Conservation (phyloP, 2,329 filamentous ascomycete species). For the Scleromitrula shiraiana region DNA sequence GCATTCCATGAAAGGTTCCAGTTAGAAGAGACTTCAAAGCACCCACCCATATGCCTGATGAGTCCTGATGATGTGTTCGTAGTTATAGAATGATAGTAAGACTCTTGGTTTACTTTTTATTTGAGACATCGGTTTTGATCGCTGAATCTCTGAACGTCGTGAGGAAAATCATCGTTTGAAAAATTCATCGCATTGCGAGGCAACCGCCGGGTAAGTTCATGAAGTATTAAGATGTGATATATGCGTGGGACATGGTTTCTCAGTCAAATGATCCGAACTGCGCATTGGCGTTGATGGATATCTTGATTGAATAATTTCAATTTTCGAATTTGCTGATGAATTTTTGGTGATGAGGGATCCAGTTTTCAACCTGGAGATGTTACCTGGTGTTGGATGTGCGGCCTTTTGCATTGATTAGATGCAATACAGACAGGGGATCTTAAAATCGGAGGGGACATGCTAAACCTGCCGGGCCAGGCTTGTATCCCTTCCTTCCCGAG, state of each 20-base stretch:
- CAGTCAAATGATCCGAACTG: conserved; percentile 3
- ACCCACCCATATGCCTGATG: conserved; percentile 1
- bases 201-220: conserved; percentile 4
- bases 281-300: conserved; percentile 6
- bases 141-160: background rate
- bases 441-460: conserved; percentile 6
- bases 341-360: conserved; percentile 1
- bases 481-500: conserved; percentile 11
- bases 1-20: background rate
- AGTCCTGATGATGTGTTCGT: conserved; percentile 7
- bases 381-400: conserved; percentile 13
- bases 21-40: conserved; percentile 1
- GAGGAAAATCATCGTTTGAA: conserved; percentile 7
- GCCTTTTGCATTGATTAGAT: conserved; percentile 15
- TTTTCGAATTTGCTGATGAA: conserved; percentile 7
- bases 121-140: conserved; percentile 5
- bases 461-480: conserved; percentile 8
- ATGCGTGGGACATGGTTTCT: conserved; percentile 4
- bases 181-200: background rate
- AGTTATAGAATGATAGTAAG: background rate
- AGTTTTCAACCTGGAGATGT: conserved; percentile 13
- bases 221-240: conserved; percentile 1
- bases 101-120: conserved; percentile 1
- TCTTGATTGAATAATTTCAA: conserved; percentile 4
- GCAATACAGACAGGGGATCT: conserved; percentile 13